Evolutionary conservation across 129 eudicot species (phyloP).

Genomic region (Flaveria linearis): DNA sequence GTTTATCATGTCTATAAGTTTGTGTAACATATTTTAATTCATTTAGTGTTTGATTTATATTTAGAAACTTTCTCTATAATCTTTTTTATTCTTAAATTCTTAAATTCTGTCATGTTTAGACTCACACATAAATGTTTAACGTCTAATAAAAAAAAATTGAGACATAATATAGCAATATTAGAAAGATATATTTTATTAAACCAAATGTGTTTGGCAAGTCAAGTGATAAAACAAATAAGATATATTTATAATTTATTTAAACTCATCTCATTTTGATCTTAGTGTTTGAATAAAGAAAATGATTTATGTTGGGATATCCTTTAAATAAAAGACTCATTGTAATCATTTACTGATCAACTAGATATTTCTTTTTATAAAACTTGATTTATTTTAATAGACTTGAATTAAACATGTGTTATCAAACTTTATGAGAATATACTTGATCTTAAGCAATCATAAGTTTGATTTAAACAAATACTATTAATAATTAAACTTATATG

Average conservation of each 20-base stretch:
- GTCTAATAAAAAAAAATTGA: not conserved
- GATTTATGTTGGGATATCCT: not conserved
- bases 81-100: too few species aligned
- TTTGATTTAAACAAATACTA: too few species aligned
- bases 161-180: not conserved
- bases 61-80: not conserved
- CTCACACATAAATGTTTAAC: not conserved
- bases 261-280: not conserved
- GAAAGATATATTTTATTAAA: not conserved
- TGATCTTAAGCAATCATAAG: not conserved
- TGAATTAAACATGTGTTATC: not conserved
- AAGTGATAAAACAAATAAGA: not conserved
- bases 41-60: not conserved
- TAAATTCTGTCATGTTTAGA: not conserved
- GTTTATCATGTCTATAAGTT: not conserved
- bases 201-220: not conserved
- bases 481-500: too few species aligned
- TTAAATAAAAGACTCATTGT: not conserved
- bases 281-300: not conserved
- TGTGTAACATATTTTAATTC: not conserved
- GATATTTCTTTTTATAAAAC: not conserved
- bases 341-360: not conserved
- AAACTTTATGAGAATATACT: not conserved
- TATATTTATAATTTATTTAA: not conserved
- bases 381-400: not conserved